Evolutionary conservation across 495 filamentous ascomycete genomes (phyloP), one percentile per base, ranked within the genome.

Genomic region (Letharia columbiana): DNA sequence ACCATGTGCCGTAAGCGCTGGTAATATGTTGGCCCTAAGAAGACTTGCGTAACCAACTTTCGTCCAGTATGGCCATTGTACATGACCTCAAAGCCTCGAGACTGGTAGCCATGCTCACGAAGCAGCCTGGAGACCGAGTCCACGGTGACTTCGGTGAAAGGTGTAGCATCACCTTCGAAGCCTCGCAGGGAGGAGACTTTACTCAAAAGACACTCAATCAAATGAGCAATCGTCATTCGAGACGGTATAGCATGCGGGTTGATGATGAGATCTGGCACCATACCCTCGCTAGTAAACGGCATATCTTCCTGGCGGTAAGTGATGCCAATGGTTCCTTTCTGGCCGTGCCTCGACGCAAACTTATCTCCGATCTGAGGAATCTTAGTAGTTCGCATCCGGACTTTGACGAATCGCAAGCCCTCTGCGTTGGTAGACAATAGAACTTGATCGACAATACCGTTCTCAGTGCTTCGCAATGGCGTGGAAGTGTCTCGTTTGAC

Each of bases 161-260:
- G 95, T 1, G 94, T 99, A 20, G 95, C 94, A 73, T 99, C 95
- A 70, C 95, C 94, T 76, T 98, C 95, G 73, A 89, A 87, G 31
- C 94, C 94, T 75, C 89, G 89, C 20, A 97, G 82, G 0, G 93
- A 86, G 0, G 91, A 89, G 23, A 98, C 94, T 76, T 99, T 99
- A 76, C 89, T 93, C 52, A 98, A 84, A 72, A 96, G 85, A 82
- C 94, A 98, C 79, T 99, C 94, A 76, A 99, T 96, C 83, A 99
- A 91, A 82, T 99, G 95, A 66, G 95, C 94, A 82, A 98, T 98
- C 0, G 94, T 99, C 94, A 99, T 99, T 83, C 94, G 94, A 18
- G 94, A 99, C 1, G 94, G 94, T 83, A 99, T 98, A 76, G 95
- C 94, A 83, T 99, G 94, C 0, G 94, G 94, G 73, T 99, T 99